phyloP scores from a whole-genome alignment of 2,329 filamentous ascomycete species.

The Ophiostoma pallidulum region DNA sequence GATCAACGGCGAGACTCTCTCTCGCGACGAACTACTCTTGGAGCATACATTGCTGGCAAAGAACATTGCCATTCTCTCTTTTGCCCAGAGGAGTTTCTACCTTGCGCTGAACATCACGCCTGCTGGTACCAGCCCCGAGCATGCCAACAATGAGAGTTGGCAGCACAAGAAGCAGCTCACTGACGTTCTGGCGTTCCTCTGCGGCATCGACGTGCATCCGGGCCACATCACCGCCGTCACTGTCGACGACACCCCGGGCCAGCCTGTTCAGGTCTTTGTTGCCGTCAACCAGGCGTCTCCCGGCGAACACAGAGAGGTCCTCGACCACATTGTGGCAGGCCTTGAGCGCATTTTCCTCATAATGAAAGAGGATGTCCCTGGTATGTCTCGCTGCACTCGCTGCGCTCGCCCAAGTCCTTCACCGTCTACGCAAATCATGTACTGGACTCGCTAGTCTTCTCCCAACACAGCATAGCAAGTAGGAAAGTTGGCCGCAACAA shows the following conservation, averaged over 20 bases:
- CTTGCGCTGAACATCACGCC: no score
- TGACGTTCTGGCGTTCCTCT: constrained; percentile 5
- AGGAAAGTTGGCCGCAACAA: background rate
- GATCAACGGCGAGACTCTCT: no score
- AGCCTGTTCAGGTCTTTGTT: background rate
- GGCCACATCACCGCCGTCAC: constrained; percentile 6
- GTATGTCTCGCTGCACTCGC: no score
- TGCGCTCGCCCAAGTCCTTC: no score
- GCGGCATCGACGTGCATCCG: background rate
- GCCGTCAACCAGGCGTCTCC: constrained; percentile 2
- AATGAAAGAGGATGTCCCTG: background rate
- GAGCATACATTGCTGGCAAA: no score
- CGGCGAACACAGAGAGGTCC: background rate
- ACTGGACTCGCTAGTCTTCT: no score
- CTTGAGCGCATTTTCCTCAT: background rate
- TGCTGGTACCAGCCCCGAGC: no score
- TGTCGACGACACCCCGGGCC: background rate
- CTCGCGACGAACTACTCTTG: no score
- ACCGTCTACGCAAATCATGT: no score
- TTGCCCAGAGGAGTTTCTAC: no score
- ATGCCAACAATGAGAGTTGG: no score
- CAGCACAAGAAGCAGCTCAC: background rate
- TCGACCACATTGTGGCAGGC: background rate
- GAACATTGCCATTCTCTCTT: no score
- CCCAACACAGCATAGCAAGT: background rate